A percentile compares a stretch with the other conserved stretches of the same genome.
phyloP scores from a whole-genome alignment of 1,284 basidiomycete genomes.

The Ceratobasidium sp. region DNA sequence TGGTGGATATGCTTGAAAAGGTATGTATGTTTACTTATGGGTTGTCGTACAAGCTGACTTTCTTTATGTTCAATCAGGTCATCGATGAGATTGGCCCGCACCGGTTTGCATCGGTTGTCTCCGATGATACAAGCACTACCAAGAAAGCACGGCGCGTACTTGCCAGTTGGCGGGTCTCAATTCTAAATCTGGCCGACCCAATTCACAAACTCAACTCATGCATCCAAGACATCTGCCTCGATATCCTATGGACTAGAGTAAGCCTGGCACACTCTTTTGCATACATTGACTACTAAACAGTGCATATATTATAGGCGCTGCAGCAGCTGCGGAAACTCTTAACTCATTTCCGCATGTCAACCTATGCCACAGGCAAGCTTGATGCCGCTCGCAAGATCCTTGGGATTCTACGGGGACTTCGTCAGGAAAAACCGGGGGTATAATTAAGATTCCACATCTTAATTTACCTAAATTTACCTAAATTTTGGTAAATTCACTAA shows the following conservation, averaged over 20 bases:
- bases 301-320: constrained; percentile 47
- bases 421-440: too few species aligned
- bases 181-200: constrained; percentile 54
- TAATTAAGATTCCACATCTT: too few species aligned
- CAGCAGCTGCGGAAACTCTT: constrained; percentile 49
- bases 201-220: constrained; percentile 53
- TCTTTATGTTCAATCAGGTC: constrained; percentile 49
- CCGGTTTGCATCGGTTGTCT: constrained; percentile 47
- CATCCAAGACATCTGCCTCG: constrained; percentile 54
- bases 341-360: constrained; percentile 55
- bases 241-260: constrained; percentile 48
- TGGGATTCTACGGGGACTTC: constrained; percentile 53
- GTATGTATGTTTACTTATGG: constrained; percentile 46
- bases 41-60: too few species aligned
- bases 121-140: constrained; percentile 55
- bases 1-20: constrained; percentile 40
- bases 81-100: constrained; percentile 51
- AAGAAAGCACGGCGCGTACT: constrained; percentile 48
- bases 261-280: constrained; percentile 1
- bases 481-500: too few species aligned
- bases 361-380: constrained; percentile 52
- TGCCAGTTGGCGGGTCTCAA: constrained; percentile 43
- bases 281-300: constrained; percentile 15
- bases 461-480: too few species aligned
- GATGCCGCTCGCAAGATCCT: constrained; percentile 46